Conservation (phyloP, 176 grass and related monocot species). For the Cenchrus americanus region DNA sequence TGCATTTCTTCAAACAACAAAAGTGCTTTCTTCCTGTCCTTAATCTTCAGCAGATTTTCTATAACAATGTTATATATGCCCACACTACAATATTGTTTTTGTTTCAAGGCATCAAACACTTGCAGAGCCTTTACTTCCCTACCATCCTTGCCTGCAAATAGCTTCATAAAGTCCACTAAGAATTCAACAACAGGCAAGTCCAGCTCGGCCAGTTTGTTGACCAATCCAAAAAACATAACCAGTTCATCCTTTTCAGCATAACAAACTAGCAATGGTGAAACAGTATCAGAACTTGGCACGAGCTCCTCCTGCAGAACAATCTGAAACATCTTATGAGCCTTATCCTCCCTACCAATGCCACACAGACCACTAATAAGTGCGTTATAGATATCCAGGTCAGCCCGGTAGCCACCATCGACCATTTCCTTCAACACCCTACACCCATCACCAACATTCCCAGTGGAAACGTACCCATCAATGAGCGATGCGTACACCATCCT, state of each 20-base stretch:
- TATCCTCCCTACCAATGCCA: constrained; percentile 61
- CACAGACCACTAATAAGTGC: constrained; percentile 80
- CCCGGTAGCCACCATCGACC: constrained; percentile 69
- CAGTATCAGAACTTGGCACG: constrained; percentile 51
- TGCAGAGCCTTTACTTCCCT: constrained; percentile 61
- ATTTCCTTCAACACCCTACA: constrained; percentile 79
- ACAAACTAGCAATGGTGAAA: constrained; percentile 66
- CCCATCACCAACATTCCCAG: constrained; percentile 59
- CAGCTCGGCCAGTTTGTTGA: constrained; percentile 55
- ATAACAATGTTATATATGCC: constrained; percentile 82
- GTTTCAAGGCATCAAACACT: constrained; percentile 66
- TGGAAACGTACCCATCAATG: constrained; percentile 58
- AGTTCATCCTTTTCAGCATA: constrained; percentile 70
- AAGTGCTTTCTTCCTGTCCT: constrained; percentile 62
- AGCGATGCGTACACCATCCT: constrained; percentile 62
- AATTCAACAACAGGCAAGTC: constrained; percentile 59
- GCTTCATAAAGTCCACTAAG: constrained; percentile 59
- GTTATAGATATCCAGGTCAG: constrained; percentile 74
- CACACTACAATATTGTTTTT: constrained; percentile 61
- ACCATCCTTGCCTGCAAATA: constrained; percentile 61
- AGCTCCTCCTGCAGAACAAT: constrained; percentile 74
- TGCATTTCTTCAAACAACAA: constrained; percentile 73
- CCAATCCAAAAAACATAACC: constrained; percentile 58
- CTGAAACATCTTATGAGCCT: constrained; percentile 71
- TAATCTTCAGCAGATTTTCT: constrained; percentile 63